Conservation (phyloP, 495 filamentous ascomycete genomes). For the Penicillium coffeae region DNA sequence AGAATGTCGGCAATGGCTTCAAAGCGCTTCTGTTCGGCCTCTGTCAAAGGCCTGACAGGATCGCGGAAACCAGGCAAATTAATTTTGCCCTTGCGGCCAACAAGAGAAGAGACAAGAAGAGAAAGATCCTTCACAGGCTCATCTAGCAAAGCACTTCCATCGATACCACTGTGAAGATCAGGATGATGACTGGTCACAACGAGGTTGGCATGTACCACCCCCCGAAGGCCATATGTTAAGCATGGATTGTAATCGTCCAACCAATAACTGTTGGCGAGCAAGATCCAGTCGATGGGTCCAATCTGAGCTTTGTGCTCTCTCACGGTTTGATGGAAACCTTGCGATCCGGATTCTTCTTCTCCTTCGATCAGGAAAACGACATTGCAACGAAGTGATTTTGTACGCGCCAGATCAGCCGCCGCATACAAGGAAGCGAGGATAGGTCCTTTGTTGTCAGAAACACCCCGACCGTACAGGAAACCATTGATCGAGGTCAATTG, state of each 20-base stretch:
- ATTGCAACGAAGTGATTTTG: slow-evolving; percentile 74
- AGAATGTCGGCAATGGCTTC: slow-evolving; percentile 75
- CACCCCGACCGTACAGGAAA: slow-evolving; percentile 93
- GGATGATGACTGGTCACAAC: slow-evolving; percentile 79
- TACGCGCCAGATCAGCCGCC: slow-evolving; percentile 77
- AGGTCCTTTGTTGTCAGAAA: slow-evolving; percentile 95
- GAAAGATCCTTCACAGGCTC: slow-evolving; percentile 90
- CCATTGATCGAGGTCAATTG: slow-evolving; percentile 80
- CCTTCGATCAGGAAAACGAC: slow-evolving; percentile 93
- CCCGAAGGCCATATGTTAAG: slow-evolving; percentile 88
- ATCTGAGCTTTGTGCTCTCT: slow-evolving; percentile 75
- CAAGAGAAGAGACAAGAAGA: slow-evolving; percentile 71
- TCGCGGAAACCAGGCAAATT: slow-evolving; percentile 79
- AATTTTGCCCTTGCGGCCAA: slow-evolving; percentile 56
- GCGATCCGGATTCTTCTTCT: slow-evolving; percentile 91
- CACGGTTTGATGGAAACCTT: slow-evolving; percentile 81
- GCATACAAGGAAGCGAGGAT: slow-evolving; percentile 91
- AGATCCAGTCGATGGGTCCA: slow-evolving; percentile 85
- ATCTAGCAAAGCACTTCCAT: slow-evolving; percentile 81
- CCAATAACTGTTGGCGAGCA: slow-evolving; percentile 98
- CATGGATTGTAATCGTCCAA: slow-evolving; percentile 93
- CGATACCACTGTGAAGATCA: slow-evolving; percentile 92
- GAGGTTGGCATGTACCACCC: slow-evolving; percentile 91
- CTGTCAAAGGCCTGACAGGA: slow-evolving; percentile 68
- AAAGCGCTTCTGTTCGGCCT: slow-evolving; percentile 76